Conservation (phyloP, 257 asterid species). For the Scutellaria baicalensis region DNA sequence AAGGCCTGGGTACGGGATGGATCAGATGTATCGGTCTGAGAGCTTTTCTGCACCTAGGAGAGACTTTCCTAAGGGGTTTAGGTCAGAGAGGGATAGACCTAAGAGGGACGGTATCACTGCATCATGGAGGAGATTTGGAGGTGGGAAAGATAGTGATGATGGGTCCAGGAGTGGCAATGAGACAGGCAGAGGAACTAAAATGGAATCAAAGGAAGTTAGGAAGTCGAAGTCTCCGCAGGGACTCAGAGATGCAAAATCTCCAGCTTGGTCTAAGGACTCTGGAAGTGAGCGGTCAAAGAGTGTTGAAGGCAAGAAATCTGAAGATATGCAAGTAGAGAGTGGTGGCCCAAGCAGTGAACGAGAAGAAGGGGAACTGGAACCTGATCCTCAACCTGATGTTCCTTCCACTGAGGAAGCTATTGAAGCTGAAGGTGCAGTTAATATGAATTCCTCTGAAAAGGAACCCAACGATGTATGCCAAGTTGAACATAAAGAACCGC, state of each 20-base stretch:
- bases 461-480: slow-evolving; percentile 20
- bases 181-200: slow-evolving; percentile 42
- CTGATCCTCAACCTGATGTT: slow-evolving; percentile 58
- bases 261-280: slow-evolving; percentile 92
- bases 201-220: slow-evolving; percentile 49
- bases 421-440: slow-evolving; percentile 38
- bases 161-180: slow-evolving; percentile 55
- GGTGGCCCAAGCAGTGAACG: slow-evolving; percentile 66
- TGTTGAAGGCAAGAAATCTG: slow-evolving; percentile 63
- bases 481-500: slow-evolving; percentile 21
- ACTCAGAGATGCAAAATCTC: slow-evolving; percentile 61
- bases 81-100: slow-evolving; percentile 94
- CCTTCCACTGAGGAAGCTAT: slow-evolving; percentile 27
- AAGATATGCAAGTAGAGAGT: slow-evolving; percentile 56
- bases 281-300: slow-evolving; percentile 90
- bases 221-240: slow-evolving; percentile 62
- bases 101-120: slow-evolving; percentile 71
- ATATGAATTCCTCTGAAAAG: slow-evolving; percentile 27
- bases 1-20: slow-evolving; percentile 55
- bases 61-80: slow-evolving; percentile 88
- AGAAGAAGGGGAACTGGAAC: slow-evolving; percentile 97
- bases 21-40: slow-evolving; percentile 69
- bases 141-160: slow-evolving; percentile 76
- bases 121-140: slow-evolving; percentile 81
- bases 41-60: slow-evolving; percentile 86